phyloP scores from a whole-genome alignment of 1,284 basidiomycete genomes.

The Cerrena zonata region DNA sequence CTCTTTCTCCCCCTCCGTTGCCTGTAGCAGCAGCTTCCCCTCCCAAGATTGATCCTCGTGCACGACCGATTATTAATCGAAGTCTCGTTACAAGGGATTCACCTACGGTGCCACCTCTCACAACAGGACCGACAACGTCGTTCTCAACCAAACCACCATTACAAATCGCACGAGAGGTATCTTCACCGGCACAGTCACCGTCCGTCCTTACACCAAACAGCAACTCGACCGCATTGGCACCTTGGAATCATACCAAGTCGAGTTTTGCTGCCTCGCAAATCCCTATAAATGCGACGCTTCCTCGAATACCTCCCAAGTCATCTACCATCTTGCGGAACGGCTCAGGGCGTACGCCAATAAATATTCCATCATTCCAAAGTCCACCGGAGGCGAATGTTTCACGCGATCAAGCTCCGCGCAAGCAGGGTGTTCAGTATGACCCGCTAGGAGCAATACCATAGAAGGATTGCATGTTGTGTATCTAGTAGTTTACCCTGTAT shows the following conservation, averaged over 20 bases:
- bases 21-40: background rate
- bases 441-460: constrained; percentile 49
- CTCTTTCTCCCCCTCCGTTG: background rate
- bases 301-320: constrained; percentile 34
- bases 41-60: background rate
- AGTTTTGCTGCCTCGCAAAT: constrained; percentile 37
- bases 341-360: constrained; percentile 10
- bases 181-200: constrained; percentile 10
- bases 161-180: constrained; percentile 11
- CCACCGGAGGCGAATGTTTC: constrained; percentile 23
- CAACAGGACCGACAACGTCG: background rate
- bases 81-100: background rate
- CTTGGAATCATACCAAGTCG: constrained; percentile 53
- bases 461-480: background rate
- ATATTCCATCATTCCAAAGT: constrained; percentile 17
- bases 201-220: constrained; percentile 15
- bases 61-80: background rate
- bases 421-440: constrained; percentile 40
- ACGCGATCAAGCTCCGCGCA: constrained; percentile 31
- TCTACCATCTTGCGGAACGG: constrained; percentile 33
- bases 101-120: background rate
- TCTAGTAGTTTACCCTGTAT: background rate
- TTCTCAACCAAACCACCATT: constrained; percentile 8
- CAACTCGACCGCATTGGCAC: constrained; percentile 29
- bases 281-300: constrained; percentile 25